A percentile compares a stretch with the other conserved stretches of the same genome.
phyloP scores from a whole-genome alignment of 2,329 filamentous ascomycete genomes.

The Blastomyces silverae region DNA sequence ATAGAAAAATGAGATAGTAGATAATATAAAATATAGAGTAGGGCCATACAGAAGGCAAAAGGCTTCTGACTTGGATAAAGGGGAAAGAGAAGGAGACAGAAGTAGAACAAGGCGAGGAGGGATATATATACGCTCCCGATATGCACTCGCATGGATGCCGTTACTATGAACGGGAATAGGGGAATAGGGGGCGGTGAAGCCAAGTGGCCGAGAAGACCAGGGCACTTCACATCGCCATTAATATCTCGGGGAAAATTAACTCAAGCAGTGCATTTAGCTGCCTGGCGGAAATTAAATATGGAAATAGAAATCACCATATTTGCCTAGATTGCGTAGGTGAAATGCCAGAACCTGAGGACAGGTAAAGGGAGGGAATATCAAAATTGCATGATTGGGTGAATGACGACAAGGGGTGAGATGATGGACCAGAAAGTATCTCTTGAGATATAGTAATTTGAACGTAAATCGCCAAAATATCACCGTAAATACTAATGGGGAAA shows the following conservation, averaged over 20 bases:
- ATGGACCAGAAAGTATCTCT: neutral
- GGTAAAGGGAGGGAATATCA: neutral
- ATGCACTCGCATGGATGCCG: neutral
- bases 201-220: neutral
- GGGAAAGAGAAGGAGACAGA: neutral
- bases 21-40: neutral
- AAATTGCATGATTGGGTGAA: neutral
- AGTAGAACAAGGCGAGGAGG: neutral
- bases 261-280: neutral
- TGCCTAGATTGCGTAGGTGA: neutral
- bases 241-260: neutral
- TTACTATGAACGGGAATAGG: neutral
- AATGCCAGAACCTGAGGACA: neutral
- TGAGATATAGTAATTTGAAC: neutral
- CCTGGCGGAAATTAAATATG: neutral
- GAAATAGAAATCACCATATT: too few relatives aligned
- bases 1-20: neutral
- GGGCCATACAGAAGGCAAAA: neutral
- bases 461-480: conserved; percentile 3
- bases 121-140: neutral
- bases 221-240: neutral
- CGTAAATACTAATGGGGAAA: neutral
- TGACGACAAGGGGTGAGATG: neutral
- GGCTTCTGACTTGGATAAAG: neutral
- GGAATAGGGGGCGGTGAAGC: neutral